These are phyloP conservation scores for Tolypocladium ovalisporum DNA, from an alignment of 2,329 filamentous ascomycete species.

Conservation along the genomic window DNA sequence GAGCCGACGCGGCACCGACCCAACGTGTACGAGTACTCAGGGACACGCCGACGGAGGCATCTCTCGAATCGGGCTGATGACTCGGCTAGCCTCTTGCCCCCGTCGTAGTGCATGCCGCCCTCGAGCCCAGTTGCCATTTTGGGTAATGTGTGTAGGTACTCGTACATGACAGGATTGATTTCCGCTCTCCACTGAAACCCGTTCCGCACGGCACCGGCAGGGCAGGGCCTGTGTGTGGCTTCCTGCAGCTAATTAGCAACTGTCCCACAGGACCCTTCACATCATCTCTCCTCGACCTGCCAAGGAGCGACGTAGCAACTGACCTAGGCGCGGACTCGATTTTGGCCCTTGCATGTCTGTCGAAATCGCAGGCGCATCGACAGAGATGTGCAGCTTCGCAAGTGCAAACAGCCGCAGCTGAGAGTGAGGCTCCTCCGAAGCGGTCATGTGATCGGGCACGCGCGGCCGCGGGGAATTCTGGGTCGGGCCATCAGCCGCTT, in stretches of 20 bases:
- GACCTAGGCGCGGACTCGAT: neutral
- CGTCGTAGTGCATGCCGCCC: neutral
- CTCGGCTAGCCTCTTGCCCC: neutral
- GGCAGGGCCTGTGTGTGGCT: neutral
- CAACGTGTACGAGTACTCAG: neutral
- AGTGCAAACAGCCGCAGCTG: neutral
- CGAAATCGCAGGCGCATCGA: neutral
- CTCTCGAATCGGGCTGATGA: neutral
- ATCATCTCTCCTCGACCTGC: neutral
- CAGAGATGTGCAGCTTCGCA: neutral
- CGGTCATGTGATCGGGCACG: constrained; percentile 3
- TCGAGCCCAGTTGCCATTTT: neutral
- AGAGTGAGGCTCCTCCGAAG: too few species aligned
- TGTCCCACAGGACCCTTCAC: neutral
- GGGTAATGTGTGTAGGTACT: neutral
- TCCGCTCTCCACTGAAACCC: neutral
- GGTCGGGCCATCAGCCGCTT: neutral
- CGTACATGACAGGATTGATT: too few species aligned
- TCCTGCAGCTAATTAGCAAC: neutral
- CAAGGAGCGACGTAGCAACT: neutral
- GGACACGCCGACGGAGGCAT: too few species aligned
- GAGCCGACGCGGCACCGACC: neutral
- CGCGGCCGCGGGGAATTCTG: neutral
- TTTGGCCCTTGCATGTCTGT: neutral
- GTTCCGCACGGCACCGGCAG: neutral